These are phyloP conservation scores for Bryum argenteum DNA, from an alignment of 225 moss, liverwort and hornwort species.

Conservation along the genomic window DNA sequence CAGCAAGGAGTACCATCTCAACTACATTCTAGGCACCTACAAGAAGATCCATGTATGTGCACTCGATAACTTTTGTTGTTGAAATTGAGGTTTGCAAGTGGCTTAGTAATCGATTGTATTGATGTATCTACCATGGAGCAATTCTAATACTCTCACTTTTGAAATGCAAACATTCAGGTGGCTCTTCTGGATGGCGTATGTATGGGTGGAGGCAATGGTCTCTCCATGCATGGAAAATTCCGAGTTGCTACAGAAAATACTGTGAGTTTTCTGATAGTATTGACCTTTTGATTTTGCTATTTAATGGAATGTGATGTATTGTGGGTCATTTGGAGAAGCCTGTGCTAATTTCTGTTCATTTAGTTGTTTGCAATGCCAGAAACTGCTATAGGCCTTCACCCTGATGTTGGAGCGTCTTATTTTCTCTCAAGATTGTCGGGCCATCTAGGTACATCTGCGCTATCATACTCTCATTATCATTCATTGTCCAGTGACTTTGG, in stretches of 20 bases:
- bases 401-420: conserved; percentile 94
- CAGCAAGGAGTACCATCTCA: conserved; percentile 74
- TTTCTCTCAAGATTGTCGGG: conserved; percentile 91
- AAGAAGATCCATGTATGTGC: conserved; percentile 88
- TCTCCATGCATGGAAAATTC: conserved; percentile 92
- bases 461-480: conserved; percentile 1
- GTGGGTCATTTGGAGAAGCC: background rate
- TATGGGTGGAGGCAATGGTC: conserved; percentile 98
- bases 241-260: conserved; percentile 91
- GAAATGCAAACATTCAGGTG: conserved; percentile 47
- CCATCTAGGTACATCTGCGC: conserved; percentile 62
- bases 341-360: conserved; percentile 31
- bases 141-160: background rate
- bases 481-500: background rate
- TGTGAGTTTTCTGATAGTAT: conserved; percentile 41
- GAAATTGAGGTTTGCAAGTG: conserved; percentile 9
- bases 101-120: background rate
- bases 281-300: conserved; percentile 9
- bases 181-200: conserved; percentile 86
- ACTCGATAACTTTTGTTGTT: conserved; percentile 8
- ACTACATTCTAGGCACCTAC: conserved; percentile 90
- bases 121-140: background rate
- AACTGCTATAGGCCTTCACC: conserved; percentile 95
- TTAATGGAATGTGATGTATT: background rate
- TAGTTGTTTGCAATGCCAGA: conserved; percentile 98